phyloP scores from a whole-genome alignment of 768 basidiomycete genomes.

The Tricholoma bakamatsutake region DNA sequence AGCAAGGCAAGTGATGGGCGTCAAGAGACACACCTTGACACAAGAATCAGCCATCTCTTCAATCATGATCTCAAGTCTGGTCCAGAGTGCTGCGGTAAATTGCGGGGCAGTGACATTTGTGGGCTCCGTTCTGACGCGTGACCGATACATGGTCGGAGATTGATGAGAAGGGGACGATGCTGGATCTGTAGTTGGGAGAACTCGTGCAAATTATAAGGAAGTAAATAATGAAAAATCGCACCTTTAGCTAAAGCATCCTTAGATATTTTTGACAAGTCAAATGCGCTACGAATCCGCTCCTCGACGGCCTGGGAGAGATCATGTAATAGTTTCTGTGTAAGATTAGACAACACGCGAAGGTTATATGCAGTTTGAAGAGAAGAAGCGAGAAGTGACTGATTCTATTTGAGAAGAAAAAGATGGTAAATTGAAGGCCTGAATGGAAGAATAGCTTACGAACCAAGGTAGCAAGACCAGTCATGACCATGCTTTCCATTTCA shows the following conservation, averaged over 20 bases:
- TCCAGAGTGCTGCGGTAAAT: constrained; percentile 80
- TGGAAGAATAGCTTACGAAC: constrained; percentile 37
- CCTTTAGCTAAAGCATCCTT: constrained; percentile 82
- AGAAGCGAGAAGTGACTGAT: constrained; percentile 86
- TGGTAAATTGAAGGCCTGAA: background rate
- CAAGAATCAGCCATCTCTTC: constrained; percentile 90
- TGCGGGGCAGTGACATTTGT: constrained; percentile 84
- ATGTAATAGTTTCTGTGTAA: constrained; percentile 71
- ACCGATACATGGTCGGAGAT: constrained; percentile 65
- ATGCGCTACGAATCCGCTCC: constrained; percentile 70
- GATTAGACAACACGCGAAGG: constrained; percentile 73
- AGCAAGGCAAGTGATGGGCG: background rate
- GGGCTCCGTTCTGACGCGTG: constrained; percentile 85
- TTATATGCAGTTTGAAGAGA: constrained; percentile 96
- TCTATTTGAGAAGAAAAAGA: constrained; percentile 37
- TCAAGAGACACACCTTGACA: constrained; percentile 56
- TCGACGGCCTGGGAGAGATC: constrained; percentile 85
- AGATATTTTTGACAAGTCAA: constrained; percentile 84
- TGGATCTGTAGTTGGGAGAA: constrained; percentile 10
- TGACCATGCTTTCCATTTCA: constrained; percentile 91
- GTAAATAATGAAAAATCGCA: constrained; percentile 16
- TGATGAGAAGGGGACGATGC: constrained; percentile 21
- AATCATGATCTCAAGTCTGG: constrained; percentile 71
- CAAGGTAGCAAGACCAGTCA: constrained; percentile 68
- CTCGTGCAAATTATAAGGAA: background rate